Evolutionary conservation across 805 yeast genomes (phyloP), one percentile per base, ranked within the genome.

Genomic region (Danielia reshetovae): DNA sequence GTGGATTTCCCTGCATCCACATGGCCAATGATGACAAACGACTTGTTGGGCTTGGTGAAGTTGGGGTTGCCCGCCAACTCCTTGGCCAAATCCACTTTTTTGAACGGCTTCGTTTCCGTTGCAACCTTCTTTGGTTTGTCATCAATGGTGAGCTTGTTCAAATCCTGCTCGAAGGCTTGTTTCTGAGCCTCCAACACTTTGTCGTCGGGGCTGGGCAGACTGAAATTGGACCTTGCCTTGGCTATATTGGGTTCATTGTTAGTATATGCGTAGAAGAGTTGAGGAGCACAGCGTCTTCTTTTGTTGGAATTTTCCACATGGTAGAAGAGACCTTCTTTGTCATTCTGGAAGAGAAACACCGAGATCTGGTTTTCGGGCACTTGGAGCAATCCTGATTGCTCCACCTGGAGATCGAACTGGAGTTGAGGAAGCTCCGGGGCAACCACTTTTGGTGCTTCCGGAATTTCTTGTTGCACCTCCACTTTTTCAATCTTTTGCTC

Each of bases 1-100:
- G 94, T 85, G 2, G 88, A 81, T 51, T 85, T 85, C 11, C 94
- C 94, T 0, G 90, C 85, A 57, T 85, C 94, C 5, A 85, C 90
- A 55, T 85, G 94, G 8, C 94, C 93, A 45, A 85, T 81, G 4
- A 85, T 87, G 22, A 84, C 88, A 48, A 82, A 82, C n/a, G 83
- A 74, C 32, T 79, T 60, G 35, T 67, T 72, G 2, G 85, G 83
- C 46, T 78, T 79, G 24, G 44, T 32, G 40, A 52, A 61, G 5
- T 48, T 37, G 8, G 53, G 34, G 43, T 65, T 62, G 7, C 54
- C 45, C 3, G 52, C 34, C 17, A 74, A 42, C 45, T 70, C 74
- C 16, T 58, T 40, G 10, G 48, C 54, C 4, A 78, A 34, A 45
- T 77, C 68, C 8, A 75, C 52, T 32, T 65, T 60, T 38, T 62